phyloP scores from a whole-genome alignment of 2,329 filamentous ascomycete species.

The Verticillium nubilum region DNA sequence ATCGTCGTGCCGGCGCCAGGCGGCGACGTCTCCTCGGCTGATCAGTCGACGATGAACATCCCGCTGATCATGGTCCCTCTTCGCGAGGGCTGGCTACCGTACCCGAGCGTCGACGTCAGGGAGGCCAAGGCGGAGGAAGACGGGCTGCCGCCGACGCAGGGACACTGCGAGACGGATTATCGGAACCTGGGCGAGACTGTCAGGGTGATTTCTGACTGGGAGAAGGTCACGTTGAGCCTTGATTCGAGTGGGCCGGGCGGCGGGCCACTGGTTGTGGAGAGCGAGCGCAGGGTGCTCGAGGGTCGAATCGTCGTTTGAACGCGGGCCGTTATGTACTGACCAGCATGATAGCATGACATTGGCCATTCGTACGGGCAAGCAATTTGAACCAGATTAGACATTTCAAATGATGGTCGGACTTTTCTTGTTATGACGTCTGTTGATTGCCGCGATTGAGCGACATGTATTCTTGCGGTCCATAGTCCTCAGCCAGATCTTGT shows the following conservation, averaged over 20 bases:
- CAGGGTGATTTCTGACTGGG: slow-evolving; percentile 65
- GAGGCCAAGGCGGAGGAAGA: slow-evolving; percentile 38
- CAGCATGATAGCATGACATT: neutral
- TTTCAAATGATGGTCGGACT: too few species aligned
- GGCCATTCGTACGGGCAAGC: neutral
- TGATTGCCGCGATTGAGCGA: too few species aligned
- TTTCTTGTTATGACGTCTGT: too few species aligned
- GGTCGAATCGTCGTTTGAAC: slow-evolving; percentile 31
- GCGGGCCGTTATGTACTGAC: neutral
- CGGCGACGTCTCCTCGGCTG: slow-evolving; percentile 27
- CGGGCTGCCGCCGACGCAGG: slow-evolving; percentile 15
- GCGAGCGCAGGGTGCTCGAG: slow-evolving; percentile 35
- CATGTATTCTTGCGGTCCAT: too few species aligned
- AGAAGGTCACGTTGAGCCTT: slow-evolving; percentile 66
- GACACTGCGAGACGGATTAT: slow-evolving; percentile 74
- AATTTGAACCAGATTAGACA: too few species aligned
- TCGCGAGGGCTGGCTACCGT: slow-evolving; percentile 68
- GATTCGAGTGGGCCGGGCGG: slow-evolving; percentile 62
- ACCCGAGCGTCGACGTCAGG: slow-evolving; percentile 74
- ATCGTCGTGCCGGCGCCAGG: slow-evolving; percentile 8
- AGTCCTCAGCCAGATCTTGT: too few species aligned
- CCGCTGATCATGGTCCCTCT: slow-evolving; percentile 75
- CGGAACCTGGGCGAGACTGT: slow-evolving; percentile 73
- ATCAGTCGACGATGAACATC: slow-evolving; percentile 51
- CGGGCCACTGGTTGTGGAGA: slow-evolving; percentile 62